A percentile compares a stretch with the other conserved stretches of the same genome.
phyloP scores from a whole-genome alignment of 1,284 basidiomycete genomes.

The Athelia psychrophila region DNA sequence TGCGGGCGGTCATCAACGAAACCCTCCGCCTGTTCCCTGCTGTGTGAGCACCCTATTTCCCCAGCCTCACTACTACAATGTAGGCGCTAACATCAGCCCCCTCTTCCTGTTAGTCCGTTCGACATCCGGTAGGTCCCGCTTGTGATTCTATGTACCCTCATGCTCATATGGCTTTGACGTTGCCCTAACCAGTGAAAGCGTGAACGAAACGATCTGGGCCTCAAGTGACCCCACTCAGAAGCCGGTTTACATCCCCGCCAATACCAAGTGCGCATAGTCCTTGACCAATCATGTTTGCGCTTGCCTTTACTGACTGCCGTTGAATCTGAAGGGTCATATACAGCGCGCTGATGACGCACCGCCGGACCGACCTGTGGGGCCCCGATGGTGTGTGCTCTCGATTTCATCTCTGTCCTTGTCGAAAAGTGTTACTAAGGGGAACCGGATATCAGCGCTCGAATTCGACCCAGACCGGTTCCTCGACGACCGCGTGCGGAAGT shows the following conservation, averaged over 20 bases:
- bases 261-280: slow-evolving; percentile 38
- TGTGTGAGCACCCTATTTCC: slow-evolving; percentile 37
- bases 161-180: too few relatives aligned
- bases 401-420: neutral
- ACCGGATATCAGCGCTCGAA: slow-evolving; percentile 23
- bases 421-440: neutral
- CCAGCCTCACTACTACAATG: neutral
- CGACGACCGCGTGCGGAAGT: slow-evolving; percentile 32
- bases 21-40: slow-evolving; percentile 59
- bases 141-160: neutral
- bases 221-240: slow-evolving; percentile 40
- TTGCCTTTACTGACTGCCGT: too few relatives aligned
- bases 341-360: neutral
- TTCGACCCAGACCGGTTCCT: slow-evolving; percentile 48
- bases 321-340: neutral
- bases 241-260: slow-evolving; percentile 51
- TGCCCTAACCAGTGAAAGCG: slow-evolving; percentile 24
- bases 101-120: slow-evolving; percentile 36
- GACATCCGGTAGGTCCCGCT: slow-evolving; percentile 35
- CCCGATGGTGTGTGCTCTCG: neutral
- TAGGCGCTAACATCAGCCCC: neutral
- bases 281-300: too few relatives aligned
- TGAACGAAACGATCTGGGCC: slow-evolving; percentile 42
- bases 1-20: slow-evolving; percentile 53
- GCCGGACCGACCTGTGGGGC: neutral